Conservation (phyloP, 2,329 filamentous ascomycete species). For the Aspergillus caelatus region DNA sequence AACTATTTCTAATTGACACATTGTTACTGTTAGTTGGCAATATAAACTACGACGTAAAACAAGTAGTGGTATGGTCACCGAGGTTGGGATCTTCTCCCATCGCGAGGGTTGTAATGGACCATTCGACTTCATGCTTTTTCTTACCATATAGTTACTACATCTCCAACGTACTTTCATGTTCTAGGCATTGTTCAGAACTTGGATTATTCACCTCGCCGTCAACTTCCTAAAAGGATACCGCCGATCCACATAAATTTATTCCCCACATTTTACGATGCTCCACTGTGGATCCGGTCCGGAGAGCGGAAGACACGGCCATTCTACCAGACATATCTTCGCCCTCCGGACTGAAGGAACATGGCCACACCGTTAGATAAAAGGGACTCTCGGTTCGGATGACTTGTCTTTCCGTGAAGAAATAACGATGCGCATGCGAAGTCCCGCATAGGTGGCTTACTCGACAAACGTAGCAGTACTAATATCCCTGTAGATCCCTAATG, state of each 20-base stretch:
- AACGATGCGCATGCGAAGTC: not conserved
- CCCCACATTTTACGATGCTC: not conserved
- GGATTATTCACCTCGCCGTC: not conserved
- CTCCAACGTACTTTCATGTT: too few species aligned
- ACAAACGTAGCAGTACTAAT: not conserved
- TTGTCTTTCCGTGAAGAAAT: not conserved
- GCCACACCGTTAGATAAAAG: not conserved
- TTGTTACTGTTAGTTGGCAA: not conserved
- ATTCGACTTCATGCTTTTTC: not conserved
- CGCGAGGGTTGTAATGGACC: not conserved
- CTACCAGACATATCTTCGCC: too few species aligned
- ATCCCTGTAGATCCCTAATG: not conserved
- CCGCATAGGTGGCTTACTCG: not conserved
- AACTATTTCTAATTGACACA: too few species aligned
- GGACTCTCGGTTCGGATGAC: not conserved
- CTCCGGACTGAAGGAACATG: not conserved
- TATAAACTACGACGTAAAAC: not conserved
- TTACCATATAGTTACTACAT: too few species aligned
- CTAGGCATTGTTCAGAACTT: too few species aligned
- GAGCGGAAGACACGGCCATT: not conserved
- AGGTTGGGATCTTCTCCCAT: not conserved
- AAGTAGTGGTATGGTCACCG: not conserved
- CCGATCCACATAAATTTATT: too few species aligned
- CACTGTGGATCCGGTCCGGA: not conserved
- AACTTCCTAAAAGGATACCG: not conserved